Percentiles rank a stretch among this genome's conserved stretches.
Conservation (phyloP, 192 early-diverging fungal genomes). For the Backusella westeae region DNA sequence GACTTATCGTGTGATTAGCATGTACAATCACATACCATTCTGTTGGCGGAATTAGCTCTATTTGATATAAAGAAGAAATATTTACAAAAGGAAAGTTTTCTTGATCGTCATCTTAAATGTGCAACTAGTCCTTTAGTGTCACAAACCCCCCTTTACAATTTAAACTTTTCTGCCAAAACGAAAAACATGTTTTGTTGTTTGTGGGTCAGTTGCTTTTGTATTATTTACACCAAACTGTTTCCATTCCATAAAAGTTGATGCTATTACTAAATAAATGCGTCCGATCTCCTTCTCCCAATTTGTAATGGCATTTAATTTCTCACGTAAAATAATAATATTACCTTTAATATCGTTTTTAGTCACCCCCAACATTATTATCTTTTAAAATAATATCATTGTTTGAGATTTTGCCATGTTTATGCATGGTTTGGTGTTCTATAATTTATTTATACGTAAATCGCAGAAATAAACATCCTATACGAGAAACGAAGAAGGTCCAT, state of each 20-base stretch:
- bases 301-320: not conserved
- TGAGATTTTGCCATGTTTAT: not conserved
- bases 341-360: not conserved
- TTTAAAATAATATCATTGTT: not conserved
- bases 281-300: not conserved
- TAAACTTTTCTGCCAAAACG: not conserved
- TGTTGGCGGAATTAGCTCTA: no score
- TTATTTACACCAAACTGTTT: not conserved
- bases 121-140: not conserved
- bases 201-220: not conserved
- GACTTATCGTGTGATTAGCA: no score
- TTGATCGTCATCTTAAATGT: not conserved
- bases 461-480: not conserved
- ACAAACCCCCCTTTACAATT: not conserved
- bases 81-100: not conserved
- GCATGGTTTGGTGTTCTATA: not conserved
- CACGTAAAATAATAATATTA: not conserved
- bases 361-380: not conserved
- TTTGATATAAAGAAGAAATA: no score
- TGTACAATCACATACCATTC: no score
- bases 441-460: not conserved
- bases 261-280: not conserved
- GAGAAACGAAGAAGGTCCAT: not conserved
- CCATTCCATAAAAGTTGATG: not conserved
- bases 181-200: not conserved